These are phyloP conservation scores for Hypoxylon sp. DNA, from an alignment of 2,329 filamentous ascomycete species.

Conservation along the genomic window DNA sequence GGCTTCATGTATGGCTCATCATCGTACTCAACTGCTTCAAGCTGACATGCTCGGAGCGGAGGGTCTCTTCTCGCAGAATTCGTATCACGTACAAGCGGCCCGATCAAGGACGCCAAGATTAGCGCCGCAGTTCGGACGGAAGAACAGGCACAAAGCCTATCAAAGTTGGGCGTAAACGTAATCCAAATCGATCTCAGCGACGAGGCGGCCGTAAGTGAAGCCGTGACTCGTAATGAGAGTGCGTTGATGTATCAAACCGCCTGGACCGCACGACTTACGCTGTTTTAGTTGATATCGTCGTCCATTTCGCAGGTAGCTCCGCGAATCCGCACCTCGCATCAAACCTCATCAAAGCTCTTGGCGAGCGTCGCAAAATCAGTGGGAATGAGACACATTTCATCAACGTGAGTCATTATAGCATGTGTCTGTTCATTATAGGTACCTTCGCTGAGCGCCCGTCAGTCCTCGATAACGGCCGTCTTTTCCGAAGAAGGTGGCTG, in stretches of 20 bases:
- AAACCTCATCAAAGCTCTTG: conserved; percentile 53
- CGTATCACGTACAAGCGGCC: conserved; percentile 38
- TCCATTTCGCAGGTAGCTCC: conserved; percentile 54
- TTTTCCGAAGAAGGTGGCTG: conserved; percentile 51
- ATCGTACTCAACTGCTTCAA: not conserved
- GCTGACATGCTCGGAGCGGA: conserved; percentile 32
- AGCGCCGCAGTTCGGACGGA: conserved; percentile 53
- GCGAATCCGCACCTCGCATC: conserved; percentile 45
- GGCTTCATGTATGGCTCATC: conserved; percentile 36
- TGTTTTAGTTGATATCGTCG: conserved; percentile 52
- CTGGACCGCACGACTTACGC: conserved; percentile 27
- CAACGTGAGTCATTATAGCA: conserved; percentile 48
- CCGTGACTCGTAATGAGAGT: conserved; percentile 39
- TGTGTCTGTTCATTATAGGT: not conserved
- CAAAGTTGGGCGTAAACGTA: conserved; percentile 50
- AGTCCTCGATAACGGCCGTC: conserved; percentile 49
- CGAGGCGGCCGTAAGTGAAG: conserved; percentile 38
- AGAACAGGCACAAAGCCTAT: conserved; percentile 51
- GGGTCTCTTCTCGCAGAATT: conserved; percentile 55
- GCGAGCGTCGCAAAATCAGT: conserved; percentile 46
- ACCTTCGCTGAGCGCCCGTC: not conserved
- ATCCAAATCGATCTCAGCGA: conserved; percentile 52
- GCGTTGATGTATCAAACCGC: conserved; percentile 4
- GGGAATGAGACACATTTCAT: conserved; percentile 51
- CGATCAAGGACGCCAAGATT: conserved; percentile 45